Base-by-base conservation (phyloP, 768 basidiomycete genomes). In the Erythrobasidium yunnanense region DNA sequence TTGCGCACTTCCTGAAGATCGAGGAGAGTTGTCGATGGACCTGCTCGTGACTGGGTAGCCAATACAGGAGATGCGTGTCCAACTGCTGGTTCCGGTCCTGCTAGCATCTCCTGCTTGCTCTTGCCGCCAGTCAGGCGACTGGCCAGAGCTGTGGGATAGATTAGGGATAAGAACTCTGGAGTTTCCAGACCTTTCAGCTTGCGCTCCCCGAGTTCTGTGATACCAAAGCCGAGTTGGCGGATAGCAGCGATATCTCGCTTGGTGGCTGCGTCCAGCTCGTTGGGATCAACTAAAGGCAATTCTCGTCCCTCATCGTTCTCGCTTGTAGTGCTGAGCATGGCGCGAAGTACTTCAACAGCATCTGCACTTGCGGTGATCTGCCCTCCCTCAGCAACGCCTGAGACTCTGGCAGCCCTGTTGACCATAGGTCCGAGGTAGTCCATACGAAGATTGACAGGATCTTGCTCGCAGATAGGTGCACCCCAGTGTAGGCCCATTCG, bases 401-500 rank as follows among this genome's bases (percentile, higher is more conserved):
- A 83, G 72, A 99, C 88, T 42, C 93, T 83, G 4, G 93, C 84
- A 0, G 92, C 81, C 32, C 91, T 87, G 76, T 96, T 97, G 70
- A 93, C 90, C 83, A 95, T 89, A 0, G 90, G 86, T 0, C 92
- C 92, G 72, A 93, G 88, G 77, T 97, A 97, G 75, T 97, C 93
- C 95, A 99, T 97, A 49, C 95, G 86, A 66, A 84, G 80, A 2
- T 90, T 93, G 73, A 90, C 85, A 1, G 87, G 86, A 76, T 99
- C 95, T 2, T 84, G 81, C 73, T 95, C 92, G 74, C 90, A 95
- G 29, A 88, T 81, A 0, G 95, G 95, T 22, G 76, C 75, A 17
- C 95, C 95, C 71, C 87, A 90, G 75, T 99, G 95, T 45, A 99
- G 87, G 42, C 95, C 93, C 92, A 99, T 97, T 33, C 95, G 84